Conservation (phyloP, 2,329 filamentous ascomycete species). For the Epichloe hybrida region DNA sequence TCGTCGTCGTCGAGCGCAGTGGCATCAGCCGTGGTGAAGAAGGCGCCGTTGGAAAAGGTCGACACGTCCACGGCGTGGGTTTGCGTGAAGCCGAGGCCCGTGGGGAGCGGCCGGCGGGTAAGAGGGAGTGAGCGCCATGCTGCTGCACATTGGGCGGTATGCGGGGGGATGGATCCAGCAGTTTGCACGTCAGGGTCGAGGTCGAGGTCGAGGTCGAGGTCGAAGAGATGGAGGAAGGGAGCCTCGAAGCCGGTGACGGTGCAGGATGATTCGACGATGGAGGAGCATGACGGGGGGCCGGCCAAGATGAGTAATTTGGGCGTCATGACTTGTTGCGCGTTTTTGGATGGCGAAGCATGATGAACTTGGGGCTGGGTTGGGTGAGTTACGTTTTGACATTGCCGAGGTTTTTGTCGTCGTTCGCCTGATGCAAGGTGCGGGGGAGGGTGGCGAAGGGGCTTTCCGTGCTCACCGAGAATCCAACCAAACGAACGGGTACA, state of each 20-base stretch:
- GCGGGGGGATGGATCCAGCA: neutral
- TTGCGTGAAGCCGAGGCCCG: constrained; percentile 35
- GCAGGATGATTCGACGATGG: constrained; percentile 17
- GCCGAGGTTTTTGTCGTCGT: too few species aligned
- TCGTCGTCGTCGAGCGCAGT: constrained; percentile 14
- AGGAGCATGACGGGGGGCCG: constrained; percentile 20
- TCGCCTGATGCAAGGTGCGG: too few species aligned
- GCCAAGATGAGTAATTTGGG: constrained; percentile 24
- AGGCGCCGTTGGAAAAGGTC: constrained; percentile 23
- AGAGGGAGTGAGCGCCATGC: constrained; percentile 44
- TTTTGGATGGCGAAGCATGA: constrained; percentile 9
- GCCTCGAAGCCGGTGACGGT: constrained; percentile 16
- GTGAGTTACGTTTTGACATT: too few species aligned
- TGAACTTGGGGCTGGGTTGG: neutral
- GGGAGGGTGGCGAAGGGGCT: too few species aligned
- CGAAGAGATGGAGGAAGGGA: constrained; percentile 15
- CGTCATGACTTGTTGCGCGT: neutral
- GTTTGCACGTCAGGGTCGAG: neutral
- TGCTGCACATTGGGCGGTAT: constrained; percentile 17
- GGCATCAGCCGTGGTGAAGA: constrained; percentile 33
- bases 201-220: constrained; percentile 2
- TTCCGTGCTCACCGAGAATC: too few species aligned
- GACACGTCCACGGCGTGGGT: constrained; percentile 20
- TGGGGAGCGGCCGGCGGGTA: constrained; percentile 29
- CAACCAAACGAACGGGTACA: too few species aligned